These are phyloP conservation scores for Boletus vermiculosoides DNA, from an alignment of 768 basidiomycete genomes.

Conservation along the genomic window DNA sequence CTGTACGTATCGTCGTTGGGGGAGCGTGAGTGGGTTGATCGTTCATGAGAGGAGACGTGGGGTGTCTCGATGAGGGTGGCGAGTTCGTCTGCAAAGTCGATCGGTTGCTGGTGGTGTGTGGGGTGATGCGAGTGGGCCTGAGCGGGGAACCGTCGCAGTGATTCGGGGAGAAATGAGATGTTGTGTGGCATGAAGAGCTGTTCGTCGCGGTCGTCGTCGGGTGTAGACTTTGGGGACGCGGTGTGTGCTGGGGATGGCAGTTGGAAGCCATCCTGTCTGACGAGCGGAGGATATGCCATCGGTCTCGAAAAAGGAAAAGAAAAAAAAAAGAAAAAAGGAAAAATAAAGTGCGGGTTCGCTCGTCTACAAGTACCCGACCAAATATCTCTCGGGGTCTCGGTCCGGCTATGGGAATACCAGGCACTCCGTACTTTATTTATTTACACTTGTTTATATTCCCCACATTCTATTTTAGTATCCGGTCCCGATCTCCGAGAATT, in stretches of 20 bases:
- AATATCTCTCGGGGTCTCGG: constrained; percentile 34
- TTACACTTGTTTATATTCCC: constrained; percentile 20
- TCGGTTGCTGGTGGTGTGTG: constrained; percentile 19
- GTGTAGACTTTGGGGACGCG: constrained; percentile 28
- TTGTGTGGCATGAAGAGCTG: constrained; percentile 46
- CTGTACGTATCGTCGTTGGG: constrained; percentile 43
- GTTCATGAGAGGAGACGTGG: constrained; percentile 38
- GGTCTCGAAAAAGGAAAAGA: background rate
- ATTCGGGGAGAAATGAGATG: constrained; percentile 48
- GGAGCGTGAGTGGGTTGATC: constrained; percentile 42
- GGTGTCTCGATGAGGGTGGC: constrained; percentile 51
- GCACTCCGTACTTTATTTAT: constrained; percentile 11
- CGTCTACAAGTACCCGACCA: background rate
- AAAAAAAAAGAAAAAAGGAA: background rate
- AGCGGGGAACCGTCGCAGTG: constrained; percentile 52
- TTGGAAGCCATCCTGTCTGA: constrained; percentile 77
- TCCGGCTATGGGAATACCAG: constrained; percentile 33
- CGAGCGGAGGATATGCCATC: constrained; percentile 33
- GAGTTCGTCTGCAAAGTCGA: constrained; percentile 71
- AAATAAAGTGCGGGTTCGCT: background rate
- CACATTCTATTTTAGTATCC: constrained; percentile 20
- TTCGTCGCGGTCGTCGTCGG: constrained; percentile 29
- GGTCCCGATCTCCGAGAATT: constrained; percentile 16
- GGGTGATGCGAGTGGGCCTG: constrained; percentile 17
- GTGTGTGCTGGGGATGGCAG: constrained; percentile 46